Conservation (phyloP, 2,329 filamentous ascomycete species). For the Sporothrix sp. region DNA sequence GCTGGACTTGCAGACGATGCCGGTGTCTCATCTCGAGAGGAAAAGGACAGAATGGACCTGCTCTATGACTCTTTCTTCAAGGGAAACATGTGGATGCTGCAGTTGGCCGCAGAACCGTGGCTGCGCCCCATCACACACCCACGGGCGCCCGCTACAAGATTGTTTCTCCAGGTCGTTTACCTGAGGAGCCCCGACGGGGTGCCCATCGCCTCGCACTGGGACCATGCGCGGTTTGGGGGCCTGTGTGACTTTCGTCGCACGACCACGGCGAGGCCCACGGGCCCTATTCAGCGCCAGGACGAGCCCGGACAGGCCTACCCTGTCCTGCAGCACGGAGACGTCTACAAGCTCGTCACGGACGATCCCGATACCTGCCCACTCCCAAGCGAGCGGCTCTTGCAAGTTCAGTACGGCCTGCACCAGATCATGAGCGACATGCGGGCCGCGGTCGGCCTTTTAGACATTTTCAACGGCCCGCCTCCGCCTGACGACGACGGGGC, state of each 20-base stretch:
- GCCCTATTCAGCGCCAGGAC: not conserved
- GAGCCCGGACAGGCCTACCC: not conserved
- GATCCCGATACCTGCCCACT: not conserved
- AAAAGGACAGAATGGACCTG: not conserved
- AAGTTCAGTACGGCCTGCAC: conserved; percentile 11
- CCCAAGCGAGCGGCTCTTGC: not conserved
- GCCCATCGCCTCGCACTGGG: not conserved
- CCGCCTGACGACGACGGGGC: not conserved
- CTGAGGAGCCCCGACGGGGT: not conserved
- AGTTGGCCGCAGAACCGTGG: not conserved
- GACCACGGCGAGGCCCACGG: no score
- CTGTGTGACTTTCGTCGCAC: not conserved
- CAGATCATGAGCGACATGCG: conserved; percentile 4
- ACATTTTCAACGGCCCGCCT: conserved; percentile 3
- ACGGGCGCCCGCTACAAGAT: not conserved
- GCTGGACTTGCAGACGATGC: not conserved
- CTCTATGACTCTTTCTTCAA: not conserved
- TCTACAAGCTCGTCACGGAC: conserved; percentile 2
- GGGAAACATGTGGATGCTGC: not conserved
- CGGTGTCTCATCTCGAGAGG: not conserved
- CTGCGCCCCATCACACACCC: conserved; percentile 2
- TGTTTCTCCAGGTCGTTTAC: conserved; percentile 11
- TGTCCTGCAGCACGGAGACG: conserved; percentile 6
- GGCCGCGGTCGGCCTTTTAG: not conserved
- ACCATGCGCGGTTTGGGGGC: not conserved